A percentile compares a stretch with the other conserved stretches of the same genome.
These are phyloP conservation scores for Starmerella floris DNA, from an alignment of 805 yeast genomes.

Conservation along the genomic window DNA sequence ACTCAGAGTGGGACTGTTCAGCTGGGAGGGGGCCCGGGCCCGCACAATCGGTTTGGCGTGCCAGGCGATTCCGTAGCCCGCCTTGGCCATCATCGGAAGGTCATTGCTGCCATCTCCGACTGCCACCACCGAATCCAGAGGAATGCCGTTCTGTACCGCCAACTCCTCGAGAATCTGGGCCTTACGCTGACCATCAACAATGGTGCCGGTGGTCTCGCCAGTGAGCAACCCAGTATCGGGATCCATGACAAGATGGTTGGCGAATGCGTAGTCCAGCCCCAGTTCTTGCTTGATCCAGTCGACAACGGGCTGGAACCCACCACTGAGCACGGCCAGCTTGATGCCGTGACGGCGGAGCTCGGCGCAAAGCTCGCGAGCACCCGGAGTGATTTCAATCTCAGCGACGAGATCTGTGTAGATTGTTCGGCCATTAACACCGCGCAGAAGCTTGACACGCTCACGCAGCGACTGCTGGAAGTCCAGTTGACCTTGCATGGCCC, in stretches of 20 bases:
- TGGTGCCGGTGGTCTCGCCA: conserved; percentile 65
- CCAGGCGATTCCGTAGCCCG: conserved; percentile 95
- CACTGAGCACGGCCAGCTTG: conserved; percentile 76
- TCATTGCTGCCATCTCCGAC: conserved; percentile 98
- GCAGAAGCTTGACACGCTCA: conserved; percentile 62
- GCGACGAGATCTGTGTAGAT: conserved; percentile 69
- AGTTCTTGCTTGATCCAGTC: conserved; percentile 52
- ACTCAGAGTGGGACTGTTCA: conserved; percentile 58
- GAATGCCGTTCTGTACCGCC: conserved; percentile 26
- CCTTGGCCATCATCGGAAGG: conserved; percentile 75
- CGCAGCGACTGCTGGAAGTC: conserved; percentile 74
- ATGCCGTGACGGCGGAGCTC: conserved; percentile 50
- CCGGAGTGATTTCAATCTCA: conserved; percentile 66
- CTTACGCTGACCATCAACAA: conserved; percentile 77
- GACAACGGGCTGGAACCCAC: conserved; percentile 90
- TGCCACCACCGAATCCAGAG: conserved; percentile 45
- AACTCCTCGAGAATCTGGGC: conserved; percentile 52
- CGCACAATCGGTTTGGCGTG: conserved; percentile 93
- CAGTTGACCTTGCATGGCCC: conserved; percentile 94
- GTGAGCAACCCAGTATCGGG: conserved; percentile 35
- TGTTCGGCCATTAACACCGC: conserved; percentile 53
- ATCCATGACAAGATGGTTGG: conserved; percentile 42
- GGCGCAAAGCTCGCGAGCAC: conserved; percentile 59
- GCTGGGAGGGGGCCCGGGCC: conserved; percentile 60
- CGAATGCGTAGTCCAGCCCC: conserved; percentile 75